Percentiles rank a stretch among this genome's conserved stretches.
These are phyloP conservation scores for Stereum hirsutum DNA, from an alignment of 1,284 basidiomycete species.

Conservation along the genomic window DNA sequence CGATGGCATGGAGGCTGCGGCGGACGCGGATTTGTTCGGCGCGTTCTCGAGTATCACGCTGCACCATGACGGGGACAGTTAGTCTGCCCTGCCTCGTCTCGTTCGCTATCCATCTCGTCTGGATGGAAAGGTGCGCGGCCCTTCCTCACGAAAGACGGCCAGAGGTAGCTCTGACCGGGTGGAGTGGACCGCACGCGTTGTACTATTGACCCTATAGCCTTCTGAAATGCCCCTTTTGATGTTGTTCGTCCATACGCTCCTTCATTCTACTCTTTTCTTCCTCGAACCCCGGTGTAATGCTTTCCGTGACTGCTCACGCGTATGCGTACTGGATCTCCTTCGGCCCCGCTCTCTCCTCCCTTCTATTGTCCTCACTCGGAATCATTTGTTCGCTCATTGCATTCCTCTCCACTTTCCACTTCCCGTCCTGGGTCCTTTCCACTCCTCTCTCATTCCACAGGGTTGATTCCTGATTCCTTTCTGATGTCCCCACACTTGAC, in stretches of 20 bases:
- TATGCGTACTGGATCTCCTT: background rate
- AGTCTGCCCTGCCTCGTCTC: too few relatives aligned
- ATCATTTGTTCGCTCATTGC: background rate
- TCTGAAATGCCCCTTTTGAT: too few relatives aligned
- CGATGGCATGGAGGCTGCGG: conserved; percentile 38
- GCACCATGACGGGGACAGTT: conserved; percentile 68
- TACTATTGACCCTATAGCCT: background rate
- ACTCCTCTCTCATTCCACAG: background rate
- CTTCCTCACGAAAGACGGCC: too few relatives aligned
- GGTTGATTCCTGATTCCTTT: background rate
- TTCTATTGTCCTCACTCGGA: background rate
- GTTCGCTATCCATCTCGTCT: too few relatives aligned
- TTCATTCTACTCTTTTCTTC: background rate
- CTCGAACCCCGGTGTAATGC: background rate
- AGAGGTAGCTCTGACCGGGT: too few relatives aligned
- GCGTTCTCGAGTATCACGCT: conserved; percentile 85
- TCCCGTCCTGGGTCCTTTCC: background rate
- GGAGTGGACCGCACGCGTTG: background rate
- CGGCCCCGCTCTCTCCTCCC: background rate
- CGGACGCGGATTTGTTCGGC: conserved; percentile 57
- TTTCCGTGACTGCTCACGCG: background rate
- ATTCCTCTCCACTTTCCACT: background rate
- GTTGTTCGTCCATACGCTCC: background rate
- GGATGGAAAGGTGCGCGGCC: too few relatives aligned
- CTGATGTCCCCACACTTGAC: background rate